Base-by-base conservation (phyloP, 352 stramenopile species). In the Globisporangium rhizosaccharum region DNA sequence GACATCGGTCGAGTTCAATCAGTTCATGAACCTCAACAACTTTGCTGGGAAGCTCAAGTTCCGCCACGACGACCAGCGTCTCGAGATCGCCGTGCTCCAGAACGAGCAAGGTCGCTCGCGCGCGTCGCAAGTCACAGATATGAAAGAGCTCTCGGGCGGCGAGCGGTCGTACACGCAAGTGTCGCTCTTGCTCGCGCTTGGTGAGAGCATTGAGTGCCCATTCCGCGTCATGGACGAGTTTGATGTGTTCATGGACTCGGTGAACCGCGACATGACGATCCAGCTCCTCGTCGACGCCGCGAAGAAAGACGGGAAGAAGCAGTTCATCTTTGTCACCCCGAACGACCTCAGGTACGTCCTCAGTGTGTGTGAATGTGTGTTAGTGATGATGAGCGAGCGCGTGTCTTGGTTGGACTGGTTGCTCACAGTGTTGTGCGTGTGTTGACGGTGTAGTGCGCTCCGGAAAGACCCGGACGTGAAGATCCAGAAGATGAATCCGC, bases 201-300 rank as follows among this genome's bases (percentile, higher is more conserved):
- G 85, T 6, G 75, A 94, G 64, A 92, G 82, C 65, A 93, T 92
- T 56, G 86, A 95, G 62, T 95, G 83, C 56, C 96, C 96, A 18
- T 98, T 98, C 70, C 87, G 96, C 60, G 92, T 99, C 41, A 98
- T 99, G 91, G 96, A 99, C 68, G 96, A 99, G 79, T 99, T 99
- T 67, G 96, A 99, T 73, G 96, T 99, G 36, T 99, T 99, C 64
- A 98, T 99, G 83, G 97, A 99, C 79, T 92, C 96, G 25, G 87
- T 98, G 33, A 96, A 97, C 54, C 83, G 97, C 48, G 97, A 98
- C 37, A 92, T 98, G 65, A 97, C 96, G 2, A 94, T 99, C 57
- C 76, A 98, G 45, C 69, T 96, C 61, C 79, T 99, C n/a, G 88
- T 99, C 20, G 62, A 88, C 11, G 89, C 82, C 0, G 84, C 82